These are phyloP conservation scores for Plasmodium ovale DNA, from an alignment of 169 alveolate species.

Conservation along the genomic window DNA sequence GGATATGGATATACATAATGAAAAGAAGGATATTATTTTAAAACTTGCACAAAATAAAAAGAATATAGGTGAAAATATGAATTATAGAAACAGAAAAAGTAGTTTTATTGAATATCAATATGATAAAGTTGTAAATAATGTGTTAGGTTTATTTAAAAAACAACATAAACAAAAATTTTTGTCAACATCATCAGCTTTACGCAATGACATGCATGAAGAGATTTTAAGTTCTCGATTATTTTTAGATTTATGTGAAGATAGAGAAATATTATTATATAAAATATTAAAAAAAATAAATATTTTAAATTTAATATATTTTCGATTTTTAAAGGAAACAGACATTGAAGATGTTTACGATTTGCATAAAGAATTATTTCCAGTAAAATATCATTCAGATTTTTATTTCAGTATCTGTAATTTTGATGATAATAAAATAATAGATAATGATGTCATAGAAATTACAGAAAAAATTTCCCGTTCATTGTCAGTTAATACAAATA, in stretches of 20 bases:
- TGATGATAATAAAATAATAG: constrained; percentile 64
- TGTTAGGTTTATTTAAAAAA: constrained; percentile 53
- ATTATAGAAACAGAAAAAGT: constrained; percentile 24
- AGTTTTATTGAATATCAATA: constrained; percentile 65
- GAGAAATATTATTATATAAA: constrained; percentile 59
- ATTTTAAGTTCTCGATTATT: constrained; percentile 59
- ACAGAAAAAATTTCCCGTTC: constrained; percentile 39
- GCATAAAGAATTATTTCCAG: constrained; percentile 71
- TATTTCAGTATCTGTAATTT: constrained; percentile 73
- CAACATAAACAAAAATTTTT: constrained; percentile 22
- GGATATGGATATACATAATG: constrained; percentile 57
- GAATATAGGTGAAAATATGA: constrained; percentile 16
- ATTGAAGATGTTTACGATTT: constrained; percentile 61
- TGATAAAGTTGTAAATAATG: constrained; percentile 61
- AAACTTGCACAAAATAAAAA: constrained; percentile 13
- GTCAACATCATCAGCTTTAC: constrained; percentile 71
- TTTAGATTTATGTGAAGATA: constrained; percentile 60
- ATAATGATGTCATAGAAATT: constrained; percentile 39
- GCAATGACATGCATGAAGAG: constrained; percentile 62
- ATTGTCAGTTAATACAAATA: neutral
- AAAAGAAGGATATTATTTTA: constrained; percentile 13
- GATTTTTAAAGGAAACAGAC: constrained; percentile 71
- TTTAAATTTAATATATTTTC: constrained; percentile 67
- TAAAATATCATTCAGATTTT: constrained; percentile 72
- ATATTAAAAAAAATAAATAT: constrained; percentile 70